phyloP scores from a whole-genome alignment of 2,329 filamentous ascomycete genomes.

The Teratosphaeriaceae sp. region DNA sequence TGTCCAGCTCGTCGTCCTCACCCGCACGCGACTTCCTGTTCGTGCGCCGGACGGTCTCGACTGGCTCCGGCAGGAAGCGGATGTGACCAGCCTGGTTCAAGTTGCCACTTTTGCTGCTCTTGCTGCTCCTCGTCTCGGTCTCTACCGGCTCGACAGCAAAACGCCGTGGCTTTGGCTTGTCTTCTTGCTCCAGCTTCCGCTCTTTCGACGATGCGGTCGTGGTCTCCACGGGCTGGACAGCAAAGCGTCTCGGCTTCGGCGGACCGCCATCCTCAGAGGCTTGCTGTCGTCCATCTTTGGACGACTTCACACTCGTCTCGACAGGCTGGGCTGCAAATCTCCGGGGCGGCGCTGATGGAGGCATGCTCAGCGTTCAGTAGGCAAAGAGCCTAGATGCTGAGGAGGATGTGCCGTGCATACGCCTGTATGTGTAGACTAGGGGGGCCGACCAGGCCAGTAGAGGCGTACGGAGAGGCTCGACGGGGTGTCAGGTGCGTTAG shows the following conservation, averaged over 20 bases:
- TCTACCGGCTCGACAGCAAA: conserved; percentile 6
- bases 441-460: conserved; percentile 25
- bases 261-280: conserved; percentile 17
- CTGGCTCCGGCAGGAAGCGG: conserved; percentile 28
- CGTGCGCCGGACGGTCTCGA: conserved; percentile 26
- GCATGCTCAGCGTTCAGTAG: conserved; percentile 9
- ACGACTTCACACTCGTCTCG: conserved; percentile 11
- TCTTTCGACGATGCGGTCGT: conserved; percentile 51
- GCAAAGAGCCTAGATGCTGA: conserved; percentile 6
- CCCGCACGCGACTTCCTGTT: conserved; percentile 16
- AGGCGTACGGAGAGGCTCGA: background rate
- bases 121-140: conserved; percentile 28
- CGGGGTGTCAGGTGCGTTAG: background rate
- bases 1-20: conserved; percentile 7
- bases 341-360: conserved; percentile 10
- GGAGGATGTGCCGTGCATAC: conserved; percentile 16
- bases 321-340: conserved; percentile 11
- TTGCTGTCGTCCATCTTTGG: conserved; percentile 28
- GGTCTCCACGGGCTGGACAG: conserved; percentile 66
- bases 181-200: conserved; percentile 21
- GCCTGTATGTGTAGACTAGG: conserved; percentile 10
- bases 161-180: conserved; percentile 11
- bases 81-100: conserved; percentile 14
- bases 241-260: conserved; percentile 47
- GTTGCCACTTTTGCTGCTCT: conserved; percentile 10